Evolutionary conservation across 1,139 yeast species (phyloP).

Genomic region (Debaryomyces subglobosus): DNA sequence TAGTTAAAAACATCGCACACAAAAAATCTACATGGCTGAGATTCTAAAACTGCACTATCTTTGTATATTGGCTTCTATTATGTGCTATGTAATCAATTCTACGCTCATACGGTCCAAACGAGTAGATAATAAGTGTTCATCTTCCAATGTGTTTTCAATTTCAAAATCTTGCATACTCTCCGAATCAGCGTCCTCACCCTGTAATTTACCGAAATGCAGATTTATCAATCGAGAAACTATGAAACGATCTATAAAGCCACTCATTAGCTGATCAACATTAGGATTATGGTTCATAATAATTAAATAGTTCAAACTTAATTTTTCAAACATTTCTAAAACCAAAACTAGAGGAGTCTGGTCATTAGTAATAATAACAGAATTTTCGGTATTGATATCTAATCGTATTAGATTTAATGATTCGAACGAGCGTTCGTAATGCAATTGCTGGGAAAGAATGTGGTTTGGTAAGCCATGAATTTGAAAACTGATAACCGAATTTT

Average conservation of each 20-base stretch:
- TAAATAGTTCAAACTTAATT: slow-evolving; percentile 41
- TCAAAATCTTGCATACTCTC: slow-evolving; percentile 19
- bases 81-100: slow-evolving; percentile 32
- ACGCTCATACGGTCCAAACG: slow-evolving; percentile 24
- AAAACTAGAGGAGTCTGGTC: slow-evolving; percentile 40
- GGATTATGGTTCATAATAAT: slow-evolving; percentile 26
- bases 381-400: slow-evolving; percentile 23
- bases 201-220: slow-evolving; percentile 28
- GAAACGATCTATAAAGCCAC: slow-evolving; percentile 48
- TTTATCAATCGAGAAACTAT: slow-evolving; percentile 36
- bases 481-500: slow-evolving; percentile 23
- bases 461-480: slow-evolving; percentile 25
- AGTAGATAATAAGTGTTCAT: slow-evolving; percentile 16
- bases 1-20: not conserved
- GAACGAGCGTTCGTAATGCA: slow-evolving; percentile 26
- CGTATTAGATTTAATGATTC: slow-evolving; percentile 12
- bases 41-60: not conserved
- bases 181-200: not conserved
- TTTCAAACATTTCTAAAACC: slow-evolving; percentile 44
- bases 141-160: slow-evolving; percentile 16
- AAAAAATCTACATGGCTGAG: not conserved
- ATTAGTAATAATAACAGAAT: slow-evolving; percentile 29
- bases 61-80: not conserved
- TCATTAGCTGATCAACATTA: slow-evolving; percentile 22
- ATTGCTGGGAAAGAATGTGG: slow-evolving; percentile 27